Percentiles rank a stretch among this genome's conserved stretches.
phyloP scores from a whole-genome alignment of 2,329 filamentous ascomycete species.

The Colletotrichum tropicicola region DNA sequence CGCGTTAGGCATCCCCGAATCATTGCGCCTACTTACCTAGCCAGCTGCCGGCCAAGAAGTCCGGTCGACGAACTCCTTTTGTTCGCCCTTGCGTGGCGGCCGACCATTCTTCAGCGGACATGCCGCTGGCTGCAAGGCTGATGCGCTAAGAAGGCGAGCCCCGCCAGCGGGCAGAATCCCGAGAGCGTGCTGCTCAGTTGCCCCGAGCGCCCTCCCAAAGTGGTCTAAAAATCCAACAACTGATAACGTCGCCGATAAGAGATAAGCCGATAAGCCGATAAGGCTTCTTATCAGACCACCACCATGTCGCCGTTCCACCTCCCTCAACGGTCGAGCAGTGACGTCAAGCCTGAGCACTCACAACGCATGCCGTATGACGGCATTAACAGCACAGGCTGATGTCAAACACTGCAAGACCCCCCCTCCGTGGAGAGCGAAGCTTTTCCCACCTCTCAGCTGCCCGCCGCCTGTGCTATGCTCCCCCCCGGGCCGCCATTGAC shows the following conservation, averaged over 20 bases:
- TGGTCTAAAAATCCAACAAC: background rate
- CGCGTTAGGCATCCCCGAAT: no score
- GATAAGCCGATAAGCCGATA: conserved; percentile 1
- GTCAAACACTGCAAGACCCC: conserved; percentile 20
- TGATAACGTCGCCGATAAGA: background rate
- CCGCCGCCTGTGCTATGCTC: background rate
- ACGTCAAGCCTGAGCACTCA: conserved; percentile 19
- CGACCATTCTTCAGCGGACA: conserved; percentile 5
- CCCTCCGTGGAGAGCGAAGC: background rate
- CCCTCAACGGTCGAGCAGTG: conserved; percentile 3
- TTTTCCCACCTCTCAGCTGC: conserved; percentile 2
- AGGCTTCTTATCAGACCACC: background rate
- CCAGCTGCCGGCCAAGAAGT: background rate
- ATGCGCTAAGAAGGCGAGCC: background rate
- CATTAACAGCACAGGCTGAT: conserved; percentile 27
- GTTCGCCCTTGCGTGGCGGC: background rate
- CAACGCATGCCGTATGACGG: conserved; percentile 20
- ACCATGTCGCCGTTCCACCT: background rate
- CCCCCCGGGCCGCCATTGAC: conserved; percentile 10
- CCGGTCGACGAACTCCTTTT: no score
- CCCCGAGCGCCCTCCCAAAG: background rate
- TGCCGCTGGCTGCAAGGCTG: background rate
- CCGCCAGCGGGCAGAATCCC: background rate
- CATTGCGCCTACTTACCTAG: background rate
- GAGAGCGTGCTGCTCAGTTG: background rate